These are phyloP conservation scores for Rosa hybrid DNA, from an alignment of 331 rosid genomes.

Conservation along the genomic window DNA sequence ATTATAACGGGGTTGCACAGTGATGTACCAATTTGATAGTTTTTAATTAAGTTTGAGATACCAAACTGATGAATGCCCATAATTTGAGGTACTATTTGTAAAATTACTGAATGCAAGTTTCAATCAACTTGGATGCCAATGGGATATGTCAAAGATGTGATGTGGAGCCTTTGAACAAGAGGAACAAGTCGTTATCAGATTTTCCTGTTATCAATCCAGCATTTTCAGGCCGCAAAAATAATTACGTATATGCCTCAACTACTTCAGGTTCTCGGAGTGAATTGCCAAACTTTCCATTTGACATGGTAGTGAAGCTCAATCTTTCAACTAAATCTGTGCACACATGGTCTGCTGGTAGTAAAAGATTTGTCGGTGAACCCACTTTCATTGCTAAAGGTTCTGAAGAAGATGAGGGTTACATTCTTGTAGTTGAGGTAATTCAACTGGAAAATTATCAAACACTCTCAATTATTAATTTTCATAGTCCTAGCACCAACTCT, in stretches of 20 bases:
- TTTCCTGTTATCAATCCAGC: constrained; percentile 70
- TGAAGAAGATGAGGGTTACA: constrained; percentile 75
- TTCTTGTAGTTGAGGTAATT: constrained; percentile 80
- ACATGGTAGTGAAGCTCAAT: constrained; percentile 61
- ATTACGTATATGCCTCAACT: constrained; percentile 65
- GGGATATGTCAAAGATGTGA: constrained; percentile 44
- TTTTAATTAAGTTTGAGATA: no score
- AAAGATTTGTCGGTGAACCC: constrained; percentile 86
- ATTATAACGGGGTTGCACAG: no score
- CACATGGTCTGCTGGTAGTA: constrained; percentile 66
- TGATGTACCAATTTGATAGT: no score
- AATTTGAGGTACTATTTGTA: no score
- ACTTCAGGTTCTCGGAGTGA: constrained; percentile 69
- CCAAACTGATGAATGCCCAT: no score
- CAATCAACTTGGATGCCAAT: constrained; percentile 50
- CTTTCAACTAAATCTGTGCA: constrained; percentile 30
- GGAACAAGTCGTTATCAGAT: constrained; percentile 60
- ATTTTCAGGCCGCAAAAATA: constrained; percentile 61
- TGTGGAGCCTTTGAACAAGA: constrained; percentile 45
- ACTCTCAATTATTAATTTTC: neutral
- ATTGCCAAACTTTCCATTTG: constrained; percentile 80
- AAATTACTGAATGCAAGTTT: constrained; percentile 34
- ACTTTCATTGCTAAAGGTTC: constrained; percentile 59
- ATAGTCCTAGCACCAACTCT: neutral
- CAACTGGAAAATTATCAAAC: neutral